Base-by-base conservation (phyloP, 768 basidiomycete genomes). In the Boletellus sp. region DNA sequence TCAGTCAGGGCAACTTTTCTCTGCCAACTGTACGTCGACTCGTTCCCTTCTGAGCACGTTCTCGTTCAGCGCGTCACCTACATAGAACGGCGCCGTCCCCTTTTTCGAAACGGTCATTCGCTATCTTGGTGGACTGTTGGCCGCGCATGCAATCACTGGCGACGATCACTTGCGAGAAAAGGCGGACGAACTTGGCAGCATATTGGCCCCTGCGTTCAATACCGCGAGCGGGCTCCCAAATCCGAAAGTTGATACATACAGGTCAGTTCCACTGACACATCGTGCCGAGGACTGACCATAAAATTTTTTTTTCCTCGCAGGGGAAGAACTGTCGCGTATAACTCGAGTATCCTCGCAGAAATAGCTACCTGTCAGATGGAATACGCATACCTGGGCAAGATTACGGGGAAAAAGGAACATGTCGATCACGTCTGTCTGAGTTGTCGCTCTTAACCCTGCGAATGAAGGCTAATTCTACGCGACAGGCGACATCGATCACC, bases 91-190 rank as follows among this genome's bases (percentile, higher is more conserved):
- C 71, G 63, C 13, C 15, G 67, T 65, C 1, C 83, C 83, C 1
- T 88, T 84, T 61, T 90, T 89, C 55, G 87, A 94, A 72, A 94
- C 90, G 0, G 80, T 85, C 23, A 95, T 95, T 54, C 82, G 94
- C 17, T 86, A 94, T 57, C 83, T 96, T 1, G 94, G 93, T 3
- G 94, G 94, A 3, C 67, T 94, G 6, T 76, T 94, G 4, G 85
- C 86, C 2, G 90, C 88, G 0, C 85, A 93, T 63, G 84, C 92
- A 3, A 71, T 96, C 7, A 81, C 87, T 0, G 72, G 78, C 1
- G 75, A 92, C 44, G 65, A 72, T 2, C 63, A 87, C 10, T 77
- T 90, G 38, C 76, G 93, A 20, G 64, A 72, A 8, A 80, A 83
- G 32, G 90, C 93, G 0, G 81, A 90, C 40, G 85, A 93, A 48